Base-by-base conservation (phyloP, 192 early-diverging fungal species). In the Blastocladiella britannica region DNA sequence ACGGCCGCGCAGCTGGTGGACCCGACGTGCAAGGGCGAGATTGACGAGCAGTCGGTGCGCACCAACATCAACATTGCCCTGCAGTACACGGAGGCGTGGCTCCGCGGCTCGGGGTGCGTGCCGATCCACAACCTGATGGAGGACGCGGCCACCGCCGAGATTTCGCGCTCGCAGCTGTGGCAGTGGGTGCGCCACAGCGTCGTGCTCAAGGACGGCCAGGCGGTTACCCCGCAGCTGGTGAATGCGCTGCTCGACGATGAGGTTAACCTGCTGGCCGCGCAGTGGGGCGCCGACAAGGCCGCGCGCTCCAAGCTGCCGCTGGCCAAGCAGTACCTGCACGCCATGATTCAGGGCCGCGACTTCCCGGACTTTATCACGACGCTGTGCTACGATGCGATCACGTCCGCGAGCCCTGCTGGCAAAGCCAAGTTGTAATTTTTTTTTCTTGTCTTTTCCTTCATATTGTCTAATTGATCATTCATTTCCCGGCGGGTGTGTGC, bases 61-160 rank as follows among this genome's bases (percentile, higher is more conserved):
- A 78, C 72, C 69, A 97, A 97, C 79, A 80, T 93, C 61, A 81
- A 89, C 30, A 84, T 97, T 24, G 86, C 87, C 26, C 73, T 97
- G 28, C 71, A 82, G 55, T 97, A 97, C 73, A 93, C 90, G 80
- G 91, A 89, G 72, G 81, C 89, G 53, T 97, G 93, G 93, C 80
- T 97, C 58, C 80, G 84, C 58, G 93, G 88, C 29, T 73, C 76
- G 58, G 93, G 93, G 29, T 97, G 93, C 67, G 93, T 97, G 22
- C 93, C 93, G 53, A 97, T 97, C 70, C 86, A 91, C 76, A 88
- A 88, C 74, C 73, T 97, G 51, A 93, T 97, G 93, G 93, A 97
- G 73, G 93, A 97, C 63, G 91, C 91, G 2, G 93, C 93, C 22
- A 97, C 93, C 0, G 91, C 91, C 31, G 93, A 97, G 76, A 97